phyloP scores from a whole-genome alignment of 768 basidiomycete genomes.

The Sporobolomyces roseus region DNA sequence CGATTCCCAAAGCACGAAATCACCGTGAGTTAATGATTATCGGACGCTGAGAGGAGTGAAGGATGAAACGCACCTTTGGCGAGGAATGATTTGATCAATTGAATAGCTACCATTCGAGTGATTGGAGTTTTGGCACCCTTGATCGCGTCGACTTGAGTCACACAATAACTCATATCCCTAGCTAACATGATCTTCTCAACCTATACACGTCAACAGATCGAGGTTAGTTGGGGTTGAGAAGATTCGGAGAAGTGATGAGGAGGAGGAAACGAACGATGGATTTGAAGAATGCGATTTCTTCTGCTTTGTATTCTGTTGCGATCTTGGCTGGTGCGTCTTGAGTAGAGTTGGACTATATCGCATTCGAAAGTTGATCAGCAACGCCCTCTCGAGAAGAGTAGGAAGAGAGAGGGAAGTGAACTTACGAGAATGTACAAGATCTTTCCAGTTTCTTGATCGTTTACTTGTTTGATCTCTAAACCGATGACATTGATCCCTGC shows the following conservation, averaged over 20 bases:
- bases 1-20: neutral
- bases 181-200: conserved; percentile 84
- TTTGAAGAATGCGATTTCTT: conserved; percentile 80
- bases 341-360: conserved; percentile 56
- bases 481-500: conserved; percentile 63
- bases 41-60: conserved; percentile 58
- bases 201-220: conserved; percentile 50
- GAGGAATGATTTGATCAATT: conserved; percentile 64
- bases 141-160: conserved; percentile 71
- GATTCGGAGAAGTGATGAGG: neutral
- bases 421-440: conserved; percentile 69
- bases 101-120: conserved; percentile 65
- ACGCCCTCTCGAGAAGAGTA: neutral
- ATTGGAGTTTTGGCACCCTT: conserved; percentile 72
- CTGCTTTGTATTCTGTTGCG: conserved; percentile 73
- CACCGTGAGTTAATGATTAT: neutral
- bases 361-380: neutral
- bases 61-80: conserved; percentile 73
- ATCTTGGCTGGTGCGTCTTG: conserved; percentile 77
- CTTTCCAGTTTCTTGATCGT: conserved; percentile 63
- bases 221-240: neutral
- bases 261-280: conserved; percentile 61
- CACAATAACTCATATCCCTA: conserved; percentile 66
- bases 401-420: conserved; percentile 5
- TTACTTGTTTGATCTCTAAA: conserved; percentile 64